Evolutionary conservation across 1,139 yeast genomes (phyloP), one percentile per base, ranked within the genome.

Genomic region (Blastobotrys niveus): DNA sequence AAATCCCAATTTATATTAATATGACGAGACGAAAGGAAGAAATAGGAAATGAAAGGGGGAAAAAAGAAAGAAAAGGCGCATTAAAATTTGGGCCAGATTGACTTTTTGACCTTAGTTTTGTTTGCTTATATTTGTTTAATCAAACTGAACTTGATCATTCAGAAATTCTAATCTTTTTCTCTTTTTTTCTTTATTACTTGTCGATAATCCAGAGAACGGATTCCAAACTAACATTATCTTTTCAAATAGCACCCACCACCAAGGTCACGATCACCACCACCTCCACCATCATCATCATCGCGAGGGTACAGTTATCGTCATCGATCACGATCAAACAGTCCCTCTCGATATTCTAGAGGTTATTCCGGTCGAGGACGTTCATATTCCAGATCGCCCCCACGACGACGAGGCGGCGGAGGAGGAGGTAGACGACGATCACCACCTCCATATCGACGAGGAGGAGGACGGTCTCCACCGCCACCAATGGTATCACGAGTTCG

Each of bases 371-470:
- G 42, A 24, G 33, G 42, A 17, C 22, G 43, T 27, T 40, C 43
- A 12, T 40, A 18, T 34, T 40, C 43, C 8, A 15, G 43, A 19
- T 40, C 43, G 12, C 42, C 42, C 7, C 39, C 38, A 26, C 43
- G 33, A 7, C 38, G 18, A 31, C 18, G 17, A 31, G 34, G 34
- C 5, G 34, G 34, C 18, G 18, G 17, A 17, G 32, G 32, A 8
- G 34, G 39, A n/a, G 34, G 26, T 32, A 18, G 43, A 32, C 39
- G 47, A 27, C 41, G 49, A 32, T 27, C 43, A 27, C 43, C 42
- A 12, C 35, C 43, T 24, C 27, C 27, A 8, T 20, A 5, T 17
- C 17, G 26, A n/a, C 5, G 3, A 9, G 9, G 42, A 12, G 9
- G 26, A 12, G 27, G 38, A n/a, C 15, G 18, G 20, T 8, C 12